Evolutionary conservation across 306 rosid genomes (phyloP).

Genomic region (Begonia loranthoides): DNA sequence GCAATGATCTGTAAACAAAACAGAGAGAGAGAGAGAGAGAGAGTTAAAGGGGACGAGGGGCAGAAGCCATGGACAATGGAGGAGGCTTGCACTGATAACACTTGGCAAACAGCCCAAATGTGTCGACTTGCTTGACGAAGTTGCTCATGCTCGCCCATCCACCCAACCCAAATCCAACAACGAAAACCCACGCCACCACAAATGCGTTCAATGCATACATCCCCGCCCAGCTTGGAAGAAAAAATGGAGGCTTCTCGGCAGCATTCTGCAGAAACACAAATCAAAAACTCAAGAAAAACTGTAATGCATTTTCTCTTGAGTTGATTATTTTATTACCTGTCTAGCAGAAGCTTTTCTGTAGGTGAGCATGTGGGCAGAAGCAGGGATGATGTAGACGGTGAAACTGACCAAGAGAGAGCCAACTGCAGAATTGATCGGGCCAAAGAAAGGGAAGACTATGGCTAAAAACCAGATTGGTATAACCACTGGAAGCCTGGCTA

Average conservation of each 20-base stretch:
- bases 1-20: not conserved
- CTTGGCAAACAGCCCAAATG: slow-evolving; percentile 89
- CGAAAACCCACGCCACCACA: slow-evolving; percentile 63
- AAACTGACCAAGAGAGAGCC: slow-evolving; percentile 95
- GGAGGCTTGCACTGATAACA: slow-evolving; percentile 93
- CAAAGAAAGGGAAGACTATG: slow-evolving; percentile 89
- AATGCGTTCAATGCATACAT: slow-evolving; percentile 59
- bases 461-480: slow-evolving; percentile 95
- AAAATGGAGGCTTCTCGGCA: slow-evolving; percentile 80
- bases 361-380: slow-evolving; percentile 81
- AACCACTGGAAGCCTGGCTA: slow-evolving; percentile 87
- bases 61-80: slow-evolving; percentile 10
- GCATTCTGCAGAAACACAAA: slow-evolving; percentile 45
- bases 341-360: slow-evolving; percentile 74
- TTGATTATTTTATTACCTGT: slow-evolving; percentile 36
- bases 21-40: slow-evolving; percentile 1
- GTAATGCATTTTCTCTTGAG: slow-evolving; percentile 11
- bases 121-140: slow-evolving; percentile 61
- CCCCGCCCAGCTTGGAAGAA: slow-evolving; percentile 78
- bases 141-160: slow-evolving; percentile 98
- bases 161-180: slow-evolving; percentile 92
- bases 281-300: not conserved
- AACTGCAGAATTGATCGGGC: slow-evolving; percentile 87
- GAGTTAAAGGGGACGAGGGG: slow-evolving; percentile 20
- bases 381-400: slow-evolving; percentile 84